Base-by-base conservation (phyloP, 2,329 filamentous ascomycete genomes). In the Alternaria gaisen region DNA sequence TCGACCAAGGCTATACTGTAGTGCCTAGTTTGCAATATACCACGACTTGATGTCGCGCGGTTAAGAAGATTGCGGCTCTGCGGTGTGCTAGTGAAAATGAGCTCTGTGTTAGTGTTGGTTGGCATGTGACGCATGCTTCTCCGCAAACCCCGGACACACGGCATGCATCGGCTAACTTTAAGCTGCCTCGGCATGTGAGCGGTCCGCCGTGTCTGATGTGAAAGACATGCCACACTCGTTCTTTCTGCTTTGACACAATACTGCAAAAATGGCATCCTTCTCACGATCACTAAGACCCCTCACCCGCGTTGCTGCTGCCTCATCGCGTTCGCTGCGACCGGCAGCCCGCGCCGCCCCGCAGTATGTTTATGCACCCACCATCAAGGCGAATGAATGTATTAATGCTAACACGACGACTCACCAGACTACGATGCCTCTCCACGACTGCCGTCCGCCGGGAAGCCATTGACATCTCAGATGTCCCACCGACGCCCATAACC, bases 401-500 rank as follows among this genome's bases (percentile, higher is more conserved):
- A 14, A 16, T 22, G 22, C 55, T 57, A 22, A 57, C 40, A 50
- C 38, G 14, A 32, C 10, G n/a, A 36, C 22, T 11, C 11, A 34
- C 6, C 52, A 77, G 76, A 64, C 68, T 70, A 62, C 74, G 81
- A 76, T 80, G 79, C 59, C 80, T 84, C 53, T 82, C 82, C 6
- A 73, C 77, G 0, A 81, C 81, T 1, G 60, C 73, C n/a, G 61
- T 67, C 7, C 77, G 76, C 24, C 73, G 76, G 38, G 77, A 81
- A 53, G 61, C 70, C 18, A 65, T 80, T 57, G 80, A 82, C 53
- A 88, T 97, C 72, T 85, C 89, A 63, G 89, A 91, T 48, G 86
- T 97, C 67, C 89, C 90, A 0, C 94, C 95, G 1, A 97, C 94
- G 6, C 95, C 95, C 53, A 97, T 99, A 81, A 91, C 91, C 43